Percentiles rank a stretch among this genome's conserved stretches.
These are phyloP conservation scores for Boechera retrofracta DNA, from an alignment of 345 rosid genomes.

Conservation along the genomic window DNA sequence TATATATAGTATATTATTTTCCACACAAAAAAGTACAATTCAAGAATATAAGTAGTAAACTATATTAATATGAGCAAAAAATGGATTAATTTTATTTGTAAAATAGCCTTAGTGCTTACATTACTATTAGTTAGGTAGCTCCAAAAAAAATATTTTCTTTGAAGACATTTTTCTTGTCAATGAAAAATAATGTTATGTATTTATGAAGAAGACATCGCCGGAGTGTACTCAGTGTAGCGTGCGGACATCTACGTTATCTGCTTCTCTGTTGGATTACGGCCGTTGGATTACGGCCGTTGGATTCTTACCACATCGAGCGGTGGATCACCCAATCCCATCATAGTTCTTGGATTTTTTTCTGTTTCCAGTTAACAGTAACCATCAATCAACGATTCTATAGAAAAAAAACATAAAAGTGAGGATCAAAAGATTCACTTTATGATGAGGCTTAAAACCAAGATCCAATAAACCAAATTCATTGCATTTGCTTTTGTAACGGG, in stretches of 20 bases:
- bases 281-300: conserved; percentile 31
- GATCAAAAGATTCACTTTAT: neutral
- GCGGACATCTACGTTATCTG: neutral
- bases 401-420: neutral
- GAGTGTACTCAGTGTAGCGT: neutral
- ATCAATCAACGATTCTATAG: neutral
- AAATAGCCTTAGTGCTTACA: neutral
- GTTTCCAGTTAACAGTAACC: conserved; percentile 8
- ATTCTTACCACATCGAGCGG: conserved; percentile 17
- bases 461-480: neutral
- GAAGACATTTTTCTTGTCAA: conserved; percentile 5
- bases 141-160: neutral
- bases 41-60: too few species aligned
- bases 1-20: neutral
- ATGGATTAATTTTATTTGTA: neutral
- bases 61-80: neutral
- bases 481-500: neutral
- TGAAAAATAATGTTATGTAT: neutral
- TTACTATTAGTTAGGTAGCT: conserved; percentile 16
- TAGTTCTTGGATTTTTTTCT: conserved; percentile 17
- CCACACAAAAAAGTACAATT: too few species aligned
- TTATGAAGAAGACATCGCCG: neutral
- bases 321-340: conserved; percentile 4
- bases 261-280: neutral
- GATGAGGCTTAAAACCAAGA: neutral